Evolutionary conservation across 2,329 filamentous ascomycete genomes (phyloP).

Genomic region (Orbilia blumenaviensis): DNA sequence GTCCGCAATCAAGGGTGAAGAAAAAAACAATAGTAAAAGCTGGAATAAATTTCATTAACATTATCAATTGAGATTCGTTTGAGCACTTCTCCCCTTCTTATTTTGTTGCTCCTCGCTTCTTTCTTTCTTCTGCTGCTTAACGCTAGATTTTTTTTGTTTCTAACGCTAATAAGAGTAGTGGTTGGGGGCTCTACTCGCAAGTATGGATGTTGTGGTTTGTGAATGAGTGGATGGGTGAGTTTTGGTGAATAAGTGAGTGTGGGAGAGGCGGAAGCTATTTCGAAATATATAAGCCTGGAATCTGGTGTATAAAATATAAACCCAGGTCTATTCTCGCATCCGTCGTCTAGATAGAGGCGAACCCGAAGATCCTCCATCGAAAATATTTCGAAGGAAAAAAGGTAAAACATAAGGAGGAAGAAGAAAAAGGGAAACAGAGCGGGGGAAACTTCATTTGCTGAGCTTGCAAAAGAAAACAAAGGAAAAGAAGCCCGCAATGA

Average conservation of each 20-base stretch:
- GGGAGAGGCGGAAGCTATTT: conserved; percentile 8
- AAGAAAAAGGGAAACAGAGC: background rate
- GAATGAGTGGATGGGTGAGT: background rate
- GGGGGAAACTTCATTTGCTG: conserved; percentile 14
- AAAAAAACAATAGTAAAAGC: too few species aligned
- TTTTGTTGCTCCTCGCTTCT: background rate
- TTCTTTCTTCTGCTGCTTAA: background rate
- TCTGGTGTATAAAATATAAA: conserved; percentile 9
- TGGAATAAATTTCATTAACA: conserved; percentile 42
- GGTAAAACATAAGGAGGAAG: background rate
- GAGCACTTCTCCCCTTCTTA: background rate
- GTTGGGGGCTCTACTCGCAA: background rate
- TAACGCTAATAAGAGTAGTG: background rate
- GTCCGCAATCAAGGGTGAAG: background rate
- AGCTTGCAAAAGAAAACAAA: conserved; percentile 6
- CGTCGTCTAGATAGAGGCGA: conserved; percentile 32
- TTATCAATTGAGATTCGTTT: conserved; percentile 29
- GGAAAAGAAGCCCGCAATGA: background rate
- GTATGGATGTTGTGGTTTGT: background rate
- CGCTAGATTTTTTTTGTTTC: background rate
- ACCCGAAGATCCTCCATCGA: background rate
- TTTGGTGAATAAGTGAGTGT: background rate
- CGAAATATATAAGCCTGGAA: conserved; percentile 12
- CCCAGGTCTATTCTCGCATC: conserved; percentile 20
- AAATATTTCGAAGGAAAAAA: background rate